These are phyloP conservation scores for Colletotrichum brevisporum DNA, from an alignment of 2,329 filamentous ascomycete species.

Conservation along the genomic window DNA sequence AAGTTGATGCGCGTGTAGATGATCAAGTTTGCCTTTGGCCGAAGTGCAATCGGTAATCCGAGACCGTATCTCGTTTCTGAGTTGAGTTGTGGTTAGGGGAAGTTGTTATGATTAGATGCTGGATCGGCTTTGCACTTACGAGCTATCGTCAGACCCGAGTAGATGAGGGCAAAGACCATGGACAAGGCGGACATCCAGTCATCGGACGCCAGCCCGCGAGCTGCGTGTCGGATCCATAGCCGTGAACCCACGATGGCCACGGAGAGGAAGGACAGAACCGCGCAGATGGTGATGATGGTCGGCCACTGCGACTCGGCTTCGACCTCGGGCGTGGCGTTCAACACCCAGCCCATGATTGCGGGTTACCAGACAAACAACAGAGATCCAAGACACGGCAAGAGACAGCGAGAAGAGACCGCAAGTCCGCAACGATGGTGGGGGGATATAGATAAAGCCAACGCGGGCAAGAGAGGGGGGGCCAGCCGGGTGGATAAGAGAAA, in stretches of 20 bases:
- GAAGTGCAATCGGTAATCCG: slow-evolving; percentile 59
- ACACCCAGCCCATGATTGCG: slow-evolving; percentile 63
- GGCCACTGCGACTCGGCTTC: slow-evolving; percentile 62
- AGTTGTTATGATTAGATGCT: neutral
- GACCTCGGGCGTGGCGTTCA: slow-evolving; percentile 62
- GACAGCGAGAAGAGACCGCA: neutral
- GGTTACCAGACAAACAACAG: neutral
- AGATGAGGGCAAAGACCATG: slow-evolving; percentile 62
- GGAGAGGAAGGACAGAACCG: slow-evolving; percentile 60
- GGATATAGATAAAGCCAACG: neutral
- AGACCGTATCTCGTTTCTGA: slow-evolving; percentile 68
- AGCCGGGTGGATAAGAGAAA: slow-evolving; percentile 1
- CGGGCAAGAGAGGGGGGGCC: neutral
- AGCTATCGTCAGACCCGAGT: slow-evolving; percentile 64
- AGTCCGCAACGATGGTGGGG: neutral
- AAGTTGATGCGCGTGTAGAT: slow-evolving; percentile 66
- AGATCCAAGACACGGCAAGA: neutral
- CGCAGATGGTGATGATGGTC: slow-evolving; percentile 63
- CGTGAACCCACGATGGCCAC: slow-evolving; percentile 56
- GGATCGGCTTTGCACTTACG: slow-evolving; percentile 52
- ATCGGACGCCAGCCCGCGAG: slow-evolving; percentile 61
- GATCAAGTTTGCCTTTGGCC: slow-evolving; percentile 59
- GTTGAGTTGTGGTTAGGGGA: neutral
- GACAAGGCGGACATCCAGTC: slow-evolving; percentile 60
- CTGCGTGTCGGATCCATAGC: slow-evolving; percentile 57